Conservation (phyloP, 176 grass and related monocot genomes). For the Pontederia paniculata region DNA sequence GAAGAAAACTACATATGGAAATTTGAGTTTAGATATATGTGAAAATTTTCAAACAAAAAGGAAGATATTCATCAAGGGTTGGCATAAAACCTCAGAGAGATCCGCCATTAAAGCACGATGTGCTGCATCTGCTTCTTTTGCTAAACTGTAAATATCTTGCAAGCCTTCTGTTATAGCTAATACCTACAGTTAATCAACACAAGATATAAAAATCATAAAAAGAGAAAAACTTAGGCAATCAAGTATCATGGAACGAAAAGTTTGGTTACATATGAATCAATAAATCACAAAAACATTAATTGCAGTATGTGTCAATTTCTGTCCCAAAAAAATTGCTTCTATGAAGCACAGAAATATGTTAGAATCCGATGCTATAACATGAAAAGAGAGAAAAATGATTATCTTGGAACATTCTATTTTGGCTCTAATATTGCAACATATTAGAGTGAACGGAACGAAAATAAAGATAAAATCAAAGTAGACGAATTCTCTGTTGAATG, state of each 20-base stretch:
- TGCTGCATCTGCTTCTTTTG: constrained; percentile 59
- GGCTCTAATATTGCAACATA: too few relatives aligned
- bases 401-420: not conserved
- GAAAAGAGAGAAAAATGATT: not conserved
- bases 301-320: not conserved
- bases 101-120: constrained; percentile 68
- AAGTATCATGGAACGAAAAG: not conserved
- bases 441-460: too few relatives aligned
- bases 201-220: constrained; percentile 15
- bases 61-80: constrained; percentile 26
- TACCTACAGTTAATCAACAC: constrained; percentile 43
- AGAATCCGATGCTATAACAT: not conserved
- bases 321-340: not conserved
- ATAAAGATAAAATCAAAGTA: too few relatives aligned
- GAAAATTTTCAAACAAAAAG: not conserved
- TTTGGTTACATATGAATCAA: too few relatives aligned
- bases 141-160: constrained; percentile 68
- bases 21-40: too few relatives aligned
- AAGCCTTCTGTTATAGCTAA: constrained; percentile 87
- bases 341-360: too few relatives aligned
- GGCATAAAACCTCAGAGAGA: constrained; percentile 64
- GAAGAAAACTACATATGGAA: too few relatives aligned
- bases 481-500: too few relatives aligned
- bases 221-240: not conserved
- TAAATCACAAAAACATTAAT: not conserved